Conservation (phyloP, 2,329 filamentous ascomycete species). For the Sporothrix brasiliensis region DNA sequence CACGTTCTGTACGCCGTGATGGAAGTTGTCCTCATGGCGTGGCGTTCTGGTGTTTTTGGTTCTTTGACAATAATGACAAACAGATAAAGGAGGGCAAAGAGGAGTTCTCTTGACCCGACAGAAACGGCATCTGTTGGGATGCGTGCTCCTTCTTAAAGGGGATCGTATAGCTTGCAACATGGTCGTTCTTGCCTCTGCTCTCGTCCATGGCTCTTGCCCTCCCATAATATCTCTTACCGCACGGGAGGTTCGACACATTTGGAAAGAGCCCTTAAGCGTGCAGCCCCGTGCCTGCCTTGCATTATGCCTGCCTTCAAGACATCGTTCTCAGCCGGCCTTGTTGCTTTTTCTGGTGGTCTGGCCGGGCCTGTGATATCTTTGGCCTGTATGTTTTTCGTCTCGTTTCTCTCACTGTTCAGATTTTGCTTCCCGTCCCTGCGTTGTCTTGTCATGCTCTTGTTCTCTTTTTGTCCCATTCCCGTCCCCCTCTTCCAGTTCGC, state of each 20-base stretch:
- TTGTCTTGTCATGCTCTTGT: background rate
- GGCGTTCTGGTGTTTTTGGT: constrained; percentile 1
- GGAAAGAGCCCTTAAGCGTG: background rate
- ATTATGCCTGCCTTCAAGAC: background rate
- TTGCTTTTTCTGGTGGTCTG: background rate
- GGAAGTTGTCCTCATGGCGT: background rate
- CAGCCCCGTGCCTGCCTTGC: background rate
- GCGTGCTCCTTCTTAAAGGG: constrained; percentile 13
- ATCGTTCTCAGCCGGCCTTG: background rate
- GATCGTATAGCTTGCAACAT: background rate
- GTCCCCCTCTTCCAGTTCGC: background rate
- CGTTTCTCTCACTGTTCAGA: background rate
- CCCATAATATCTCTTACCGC: background rate
- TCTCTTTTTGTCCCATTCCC: too few relatives aligned
- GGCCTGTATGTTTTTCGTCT: background rate
- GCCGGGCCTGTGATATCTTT: background rate
- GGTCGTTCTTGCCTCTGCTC: background rate
- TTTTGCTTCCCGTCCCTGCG: background rate
- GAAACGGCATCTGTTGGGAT: background rate
- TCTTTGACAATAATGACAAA: background rate
- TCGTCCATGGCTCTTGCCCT: background rate
- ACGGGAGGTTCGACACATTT: background rate
- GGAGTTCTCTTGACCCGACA: background rate
- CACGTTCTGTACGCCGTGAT: constrained; percentile 4
- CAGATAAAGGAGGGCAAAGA: background rate